These are phyloP conservation scores for Dillenia turbinata DNA, from an alignment of 164 flowering plant genomes.

Conservation along the genomic window DNA sequence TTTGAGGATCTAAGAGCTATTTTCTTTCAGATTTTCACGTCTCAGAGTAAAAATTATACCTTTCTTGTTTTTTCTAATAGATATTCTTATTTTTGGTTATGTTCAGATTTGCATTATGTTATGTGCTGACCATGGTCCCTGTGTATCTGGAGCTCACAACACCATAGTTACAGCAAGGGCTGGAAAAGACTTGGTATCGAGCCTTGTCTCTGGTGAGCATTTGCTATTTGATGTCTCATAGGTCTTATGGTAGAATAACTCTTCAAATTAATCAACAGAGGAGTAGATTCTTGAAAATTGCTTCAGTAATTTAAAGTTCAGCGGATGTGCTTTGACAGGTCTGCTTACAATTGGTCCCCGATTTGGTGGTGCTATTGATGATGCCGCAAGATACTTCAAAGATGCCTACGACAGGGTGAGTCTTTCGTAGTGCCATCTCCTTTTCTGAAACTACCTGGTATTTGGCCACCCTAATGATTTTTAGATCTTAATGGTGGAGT, in stretches of 20 bases:
- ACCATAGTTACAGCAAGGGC: conserved; percentile 98
- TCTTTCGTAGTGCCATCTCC: background rate
- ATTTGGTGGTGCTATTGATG: conserved; percentile 99
- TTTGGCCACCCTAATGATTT: background rate
- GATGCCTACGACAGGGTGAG: conserved; percentile 89
- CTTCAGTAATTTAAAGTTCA: background rate
- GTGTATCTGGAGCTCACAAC: conserved; percentile 99
- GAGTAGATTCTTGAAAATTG: background rate
- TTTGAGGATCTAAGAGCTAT: background rate
- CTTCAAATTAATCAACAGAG: background rate
- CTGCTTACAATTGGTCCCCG: conserved; percentile 97
- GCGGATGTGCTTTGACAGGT: conserved; percentile 44
- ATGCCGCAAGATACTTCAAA: conserved; percentile 97
- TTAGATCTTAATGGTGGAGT: conserved; percentile 2
- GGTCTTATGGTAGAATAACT: background rate
- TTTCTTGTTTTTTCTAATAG: background rate
- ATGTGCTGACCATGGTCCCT: conserved; percentile 99
- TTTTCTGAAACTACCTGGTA: background rate
- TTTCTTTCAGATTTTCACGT: background rate
- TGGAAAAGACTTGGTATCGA: conserved; percentile 94
- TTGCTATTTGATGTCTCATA: background rate
- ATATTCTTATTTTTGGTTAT: conserved; percentile 8
- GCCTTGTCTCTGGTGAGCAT: conserved; percentile 85
- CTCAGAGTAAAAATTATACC: no score
- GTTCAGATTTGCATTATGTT: conserved; percentile 92